Percentiles rank a stretch among this genome's conserved stretches.
Evolutionary conservation across 768 basidiomycete genomes (phyloP).

Genomic region (Kwoniella europaea): DNA sequence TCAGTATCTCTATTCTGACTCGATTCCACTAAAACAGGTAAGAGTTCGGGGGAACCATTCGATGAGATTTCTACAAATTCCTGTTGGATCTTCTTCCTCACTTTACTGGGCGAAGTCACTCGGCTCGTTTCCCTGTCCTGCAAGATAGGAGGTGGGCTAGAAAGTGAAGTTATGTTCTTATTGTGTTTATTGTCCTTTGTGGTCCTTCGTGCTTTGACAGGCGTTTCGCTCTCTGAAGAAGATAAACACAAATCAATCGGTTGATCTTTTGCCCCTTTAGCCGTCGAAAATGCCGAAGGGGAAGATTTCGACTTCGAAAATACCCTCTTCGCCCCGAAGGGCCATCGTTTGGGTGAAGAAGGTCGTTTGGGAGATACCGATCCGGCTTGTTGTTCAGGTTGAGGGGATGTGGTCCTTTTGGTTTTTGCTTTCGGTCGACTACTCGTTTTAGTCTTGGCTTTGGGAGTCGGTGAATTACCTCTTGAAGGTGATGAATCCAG

Average conservation of each 20-base stretch:
- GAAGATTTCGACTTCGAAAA: conserved; percentile 26
- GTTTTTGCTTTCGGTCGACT: conserved; percentile 5
- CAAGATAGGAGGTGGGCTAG: neutral
- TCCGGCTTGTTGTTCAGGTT: neutral
- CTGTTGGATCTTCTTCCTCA: neutral
- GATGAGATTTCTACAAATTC: neutral
- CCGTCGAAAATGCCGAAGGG: conserved; percentile 17
- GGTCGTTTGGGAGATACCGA: conserved; percentile 3
- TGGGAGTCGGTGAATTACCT: neutral
- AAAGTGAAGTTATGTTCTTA: neutral
- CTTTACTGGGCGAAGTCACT: neutral
- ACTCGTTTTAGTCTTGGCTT: neutral
- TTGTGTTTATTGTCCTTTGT: neutral
- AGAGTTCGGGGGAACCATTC: neutral
- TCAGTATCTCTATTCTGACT: too few species aligned
- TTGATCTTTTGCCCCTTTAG: neutral
- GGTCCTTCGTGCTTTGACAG: neutral
- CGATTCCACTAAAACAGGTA: neutral
- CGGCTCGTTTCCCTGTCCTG: too few species aligned
- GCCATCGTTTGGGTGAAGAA: conserved; percentile 8
- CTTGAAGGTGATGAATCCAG: conserved; percentile 7
- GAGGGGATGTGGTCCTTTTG: conserved; percentile 7
- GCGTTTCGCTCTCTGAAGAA: conserved; percentile 11
- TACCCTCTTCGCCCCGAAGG: conserved; percentile 11
- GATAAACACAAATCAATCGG: conserved; percentile 27